These are phyloP conservation scores for Agaricus blazei DNA, from an alignment of 768 basidiomycete genomes.

Conservation along the genomic window DNA sequence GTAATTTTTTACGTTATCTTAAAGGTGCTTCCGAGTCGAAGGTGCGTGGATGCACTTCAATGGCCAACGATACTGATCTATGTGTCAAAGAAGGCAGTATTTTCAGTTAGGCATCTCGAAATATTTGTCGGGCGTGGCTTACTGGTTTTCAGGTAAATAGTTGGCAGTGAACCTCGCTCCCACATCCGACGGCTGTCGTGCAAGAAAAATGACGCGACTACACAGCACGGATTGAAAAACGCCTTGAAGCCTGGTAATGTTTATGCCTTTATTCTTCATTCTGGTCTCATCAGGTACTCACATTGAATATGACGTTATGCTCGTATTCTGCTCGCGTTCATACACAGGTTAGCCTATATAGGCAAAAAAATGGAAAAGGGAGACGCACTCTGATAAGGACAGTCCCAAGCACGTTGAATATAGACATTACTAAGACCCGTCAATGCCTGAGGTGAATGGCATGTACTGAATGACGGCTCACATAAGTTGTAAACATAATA, in stretches of 20 bases:
- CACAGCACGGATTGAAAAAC: slow-evolving; percentile 1
- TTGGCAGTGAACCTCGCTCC: slow-evolving; percentile 6
- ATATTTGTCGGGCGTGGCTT: background rate
- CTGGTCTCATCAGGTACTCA: background rate
- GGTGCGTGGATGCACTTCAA: too few species aligned
- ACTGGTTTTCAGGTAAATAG: slow-evolving; percentile 17
- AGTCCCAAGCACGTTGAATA: background rate
- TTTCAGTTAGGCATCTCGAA: background rate
- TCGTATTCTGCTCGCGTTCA: background rate
- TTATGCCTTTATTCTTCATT: background rate
- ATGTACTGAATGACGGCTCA: background rate
- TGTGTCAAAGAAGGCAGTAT: background rate
- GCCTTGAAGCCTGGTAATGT: background rate
- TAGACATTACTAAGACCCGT: background rate
- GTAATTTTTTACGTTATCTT: too few species aligned
- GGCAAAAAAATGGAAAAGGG: background rate
- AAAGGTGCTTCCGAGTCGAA: too few species aligned
- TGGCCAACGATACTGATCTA: too few species aligned
- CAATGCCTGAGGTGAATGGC: background rate
- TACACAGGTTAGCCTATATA: background rate
- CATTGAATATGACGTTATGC: background rate
- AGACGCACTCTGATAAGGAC: background rate
- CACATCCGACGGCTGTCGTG: slow-evolving; percentile 1
- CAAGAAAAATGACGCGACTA: slow-evolving; percentile 1
- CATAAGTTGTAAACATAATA: slow-evolving; percentile 1